Evolutionary conservation across 805 yeast genomes (phyloP), one percentile per base, ranked within the genome.

Genomic region (Candida ulmi): DNA sequence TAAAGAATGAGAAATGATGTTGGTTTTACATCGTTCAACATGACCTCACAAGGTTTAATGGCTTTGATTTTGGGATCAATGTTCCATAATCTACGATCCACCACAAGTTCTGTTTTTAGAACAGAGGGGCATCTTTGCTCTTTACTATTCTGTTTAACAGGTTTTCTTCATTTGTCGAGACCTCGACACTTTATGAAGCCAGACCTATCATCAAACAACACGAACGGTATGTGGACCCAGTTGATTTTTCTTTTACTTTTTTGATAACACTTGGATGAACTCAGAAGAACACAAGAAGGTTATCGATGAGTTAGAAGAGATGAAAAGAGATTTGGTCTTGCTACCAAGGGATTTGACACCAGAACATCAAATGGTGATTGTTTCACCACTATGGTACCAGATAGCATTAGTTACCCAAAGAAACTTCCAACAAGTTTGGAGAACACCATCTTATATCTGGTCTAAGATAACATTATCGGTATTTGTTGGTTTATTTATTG

Each of bases 171-270:
- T 51, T 77, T 33, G 61, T 76, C 46, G 84, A 78, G 57, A 68
- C 78, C 39, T 63, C 74, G 58, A 51, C 76, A 1, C 52, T 76
- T 21, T 78, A 65, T 52, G 83, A 77, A 55, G 72, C 80, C 8
- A 60, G 62, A 33, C 74, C 80, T 35, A 76, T 85, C 45, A 71
- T 82, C 21, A 74, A 73, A 50, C 83, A 85, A 53, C 95, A 85
- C 55, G 78, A 80, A 52, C 71, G 72, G 36, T 85, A 80, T 50
- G 78, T 87, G 61, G 62, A 9, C 72, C 79, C 4, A 79, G 81
- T 28, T 65, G 68, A 31, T 79, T 76, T 55, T 80, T 80, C 65
- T 64, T 66, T 46, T 76, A 68, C n/a, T 51, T 58, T 65, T 41
- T 51, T 78, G 41, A 55, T 74, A 36, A 63, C 63, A 31, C 74